phyloP scores from a whole-genome alignment of 2,329 filamentous ascomycete genomes.

The Biscogniauxia sp. region DNA sequence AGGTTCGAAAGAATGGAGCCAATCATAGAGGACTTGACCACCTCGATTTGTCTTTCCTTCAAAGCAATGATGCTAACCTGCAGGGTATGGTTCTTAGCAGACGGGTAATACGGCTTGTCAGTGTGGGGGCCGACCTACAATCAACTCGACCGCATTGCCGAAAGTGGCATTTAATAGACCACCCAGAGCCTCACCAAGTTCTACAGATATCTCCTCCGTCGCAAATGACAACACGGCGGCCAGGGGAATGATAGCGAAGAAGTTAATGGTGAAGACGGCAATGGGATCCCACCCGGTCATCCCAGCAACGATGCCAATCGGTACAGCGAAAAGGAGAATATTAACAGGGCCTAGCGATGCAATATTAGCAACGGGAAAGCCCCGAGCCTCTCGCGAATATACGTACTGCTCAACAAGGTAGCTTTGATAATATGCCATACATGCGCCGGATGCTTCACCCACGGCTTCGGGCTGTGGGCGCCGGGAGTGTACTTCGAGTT shows the following conservation, averaged over 20 bases:
- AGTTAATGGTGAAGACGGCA: constrained; percentile 73
- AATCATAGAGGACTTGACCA: constrained; percentile 97
- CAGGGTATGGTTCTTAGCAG: constrained; percentile 16
- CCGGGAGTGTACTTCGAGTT: constrained; percentile 51
- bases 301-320: constrained; percentile 69
- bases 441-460: constrained; percentile 46
- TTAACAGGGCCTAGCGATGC: constrained; percentile 57
- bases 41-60: constrained; percentile 79
- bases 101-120: constrained; percentile 6
- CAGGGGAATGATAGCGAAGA: constrained; percentile 75
- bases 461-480: constrained; percentile 44
- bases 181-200: constrained; percentile 71
- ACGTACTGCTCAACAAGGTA: constrained; percentile 58
- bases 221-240: constrained; percentile 73
- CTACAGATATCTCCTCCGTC: constrained; percentile 72
- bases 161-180: constrained; percentile 75
- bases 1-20: constrained; percentile 95
- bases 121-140: constrained; percentile 48
- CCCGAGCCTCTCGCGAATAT: neutral
- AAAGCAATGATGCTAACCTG: constrained; percentile 92
- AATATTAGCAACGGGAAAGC: constrained; percentile 13
- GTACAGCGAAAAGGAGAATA: constrained; percentile 70
- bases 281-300: constrained; percentile 60
- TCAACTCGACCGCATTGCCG: constrained; percentile 77
- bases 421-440: constrained; percentile 56